These are phyloP conservation scores for Tetrahymena elliotti DNA, from an alignment of 73 alveolate species.

Conservation along the genomic window DNA sequence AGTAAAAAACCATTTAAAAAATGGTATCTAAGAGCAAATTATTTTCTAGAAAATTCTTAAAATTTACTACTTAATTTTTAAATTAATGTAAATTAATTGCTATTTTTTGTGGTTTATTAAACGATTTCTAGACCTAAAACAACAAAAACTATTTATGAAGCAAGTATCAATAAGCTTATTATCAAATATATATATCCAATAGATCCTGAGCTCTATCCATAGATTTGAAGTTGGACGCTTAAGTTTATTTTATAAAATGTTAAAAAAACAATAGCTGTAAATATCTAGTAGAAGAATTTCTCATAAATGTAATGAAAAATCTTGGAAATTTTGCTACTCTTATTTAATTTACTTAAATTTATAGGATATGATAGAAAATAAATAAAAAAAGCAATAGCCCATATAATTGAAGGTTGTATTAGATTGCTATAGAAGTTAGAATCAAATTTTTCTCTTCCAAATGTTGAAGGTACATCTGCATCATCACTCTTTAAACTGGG, in stretches of 20 bases:
- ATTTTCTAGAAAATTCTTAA: neutral
- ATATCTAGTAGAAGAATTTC: neutral
- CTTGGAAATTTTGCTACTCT: neutral
- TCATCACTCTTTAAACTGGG: neutral
- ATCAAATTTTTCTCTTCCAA: neutral
- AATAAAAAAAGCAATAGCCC: neutral
- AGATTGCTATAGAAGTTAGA: neutral
- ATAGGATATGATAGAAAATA: neutral
- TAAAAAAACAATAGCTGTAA: neutral
- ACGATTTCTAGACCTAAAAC: neutral
- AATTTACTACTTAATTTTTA: neutral
- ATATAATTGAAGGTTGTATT: neutral
- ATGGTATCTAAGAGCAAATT: neutral
- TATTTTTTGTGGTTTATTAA: too few species aligned
- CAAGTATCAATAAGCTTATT: neutral
- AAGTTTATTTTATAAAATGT: neutral
- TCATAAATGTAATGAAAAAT: neutral
- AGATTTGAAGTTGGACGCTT: neutral
- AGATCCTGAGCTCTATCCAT: neutral
- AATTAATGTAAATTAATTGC: neutral
- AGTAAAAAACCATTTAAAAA: neutral
- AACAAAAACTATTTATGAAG: neutral
- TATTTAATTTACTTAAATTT: neutral
- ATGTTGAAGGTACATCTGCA: neutral
- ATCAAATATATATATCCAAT: neutral